Evolutionary conservation across 2,329 filamentous ascomycete genomes (phyloP), one percentile per base, ranked within the genome.

Genomic region (Blastomyces emzantsi): DNA sequence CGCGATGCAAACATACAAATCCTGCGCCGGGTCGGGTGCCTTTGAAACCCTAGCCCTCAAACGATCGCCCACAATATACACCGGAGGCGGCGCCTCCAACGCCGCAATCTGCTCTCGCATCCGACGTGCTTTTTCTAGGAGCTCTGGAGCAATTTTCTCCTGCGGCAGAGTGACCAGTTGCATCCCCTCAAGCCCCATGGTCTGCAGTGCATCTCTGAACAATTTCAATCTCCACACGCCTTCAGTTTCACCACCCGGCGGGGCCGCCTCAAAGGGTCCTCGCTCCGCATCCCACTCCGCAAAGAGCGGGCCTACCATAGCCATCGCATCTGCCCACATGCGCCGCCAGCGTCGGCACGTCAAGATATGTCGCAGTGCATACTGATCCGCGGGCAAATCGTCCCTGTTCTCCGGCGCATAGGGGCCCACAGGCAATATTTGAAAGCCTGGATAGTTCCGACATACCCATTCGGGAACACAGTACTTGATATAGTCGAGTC

Each of bases 401-500:
- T 56, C 49, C 45, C 19, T 28, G 54, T 49, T 41, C 55, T 39
- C 43, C 49, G 39, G 56, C 22, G 59, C 28, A 51, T 67, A 67
- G 11, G 64, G 64, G 0, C 65, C 65, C 5, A 41, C 45, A 43
- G 39, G 30, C 17, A 59, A 47, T 6, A 66, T 30, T 25, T 61
- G 62, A 41, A 62, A 58, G 2, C 64, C 60, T 7, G 51, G 41
- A 45, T 66, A 65, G n/a, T 62, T 47, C 28, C 51, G 41, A 33
- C 62, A 65, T 15, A 56, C 57, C 33, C 54, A 65, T 51, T 74
- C 71, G 9, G 71, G 71, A 17, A 74, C 64, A 54, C 70, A 73
- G 60, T 73, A 72, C 43, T 70, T 73, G 61, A 73, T 62, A 57
- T 68, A 75, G 43, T 72, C 70, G n/a, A 74, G 60, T 9, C 73